Conservation (phyloP, 2,329 filamentous ascomycete species). For the Endocalyx cinctus region DNA sequence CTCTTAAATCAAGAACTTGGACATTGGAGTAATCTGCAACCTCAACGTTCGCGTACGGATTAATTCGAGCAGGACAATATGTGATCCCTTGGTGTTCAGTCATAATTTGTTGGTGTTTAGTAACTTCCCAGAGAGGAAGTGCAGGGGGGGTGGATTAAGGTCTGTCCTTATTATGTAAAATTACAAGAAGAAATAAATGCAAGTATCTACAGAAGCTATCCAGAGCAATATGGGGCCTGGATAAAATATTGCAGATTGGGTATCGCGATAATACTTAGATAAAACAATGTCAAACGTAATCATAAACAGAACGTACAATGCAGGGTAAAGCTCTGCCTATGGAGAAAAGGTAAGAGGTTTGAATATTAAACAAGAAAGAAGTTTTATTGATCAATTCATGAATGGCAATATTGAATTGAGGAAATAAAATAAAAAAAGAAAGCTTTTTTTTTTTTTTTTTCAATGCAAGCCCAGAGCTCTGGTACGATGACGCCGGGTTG, state of each 20-base stretch:
- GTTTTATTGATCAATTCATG: conserved; percentile 8
- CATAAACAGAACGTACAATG: conserved; percentile 11
- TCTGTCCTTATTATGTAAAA: conserved; percentile 12
- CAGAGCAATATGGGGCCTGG: conserved; percentile 10
- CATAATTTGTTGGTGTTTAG: conserved; percentile 15
- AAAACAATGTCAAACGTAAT: conserved; percentile 15
- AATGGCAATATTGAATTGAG: conserved; percentile 22
- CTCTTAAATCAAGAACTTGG: conserved; percentile 9
- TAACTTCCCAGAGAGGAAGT: conserved; percentile 7
- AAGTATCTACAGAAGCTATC: conserved; percentile 17
- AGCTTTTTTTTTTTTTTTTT: no score
- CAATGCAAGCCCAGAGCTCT: conserved; percentile 18
- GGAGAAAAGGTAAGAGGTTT: conserved; percentile 5
- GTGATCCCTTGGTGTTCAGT: conserved; percentile 16
- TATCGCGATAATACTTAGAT: conserved; percentile 8
- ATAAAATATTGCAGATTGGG: neutral
- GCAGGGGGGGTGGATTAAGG: conserved; percentile 5
- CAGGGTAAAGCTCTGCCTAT: conserved; percentile 20
- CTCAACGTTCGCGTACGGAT: conserved; percentile 15
- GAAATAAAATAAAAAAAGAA: conserved; percentile 11
- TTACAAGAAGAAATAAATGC: conserved; percentile 15
- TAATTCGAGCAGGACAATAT: conserved; percentile 16
- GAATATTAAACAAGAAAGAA: conserved; percentile 18
- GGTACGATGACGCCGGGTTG: conserved; percentile 15
- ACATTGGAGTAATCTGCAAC: conserved; percentile 18